These are phyloP conservation scores for Aspergillus hortae DNA, from an alignment of 2,329 filamentous ascomycete species.

Conservation along the genomic window DNA sequence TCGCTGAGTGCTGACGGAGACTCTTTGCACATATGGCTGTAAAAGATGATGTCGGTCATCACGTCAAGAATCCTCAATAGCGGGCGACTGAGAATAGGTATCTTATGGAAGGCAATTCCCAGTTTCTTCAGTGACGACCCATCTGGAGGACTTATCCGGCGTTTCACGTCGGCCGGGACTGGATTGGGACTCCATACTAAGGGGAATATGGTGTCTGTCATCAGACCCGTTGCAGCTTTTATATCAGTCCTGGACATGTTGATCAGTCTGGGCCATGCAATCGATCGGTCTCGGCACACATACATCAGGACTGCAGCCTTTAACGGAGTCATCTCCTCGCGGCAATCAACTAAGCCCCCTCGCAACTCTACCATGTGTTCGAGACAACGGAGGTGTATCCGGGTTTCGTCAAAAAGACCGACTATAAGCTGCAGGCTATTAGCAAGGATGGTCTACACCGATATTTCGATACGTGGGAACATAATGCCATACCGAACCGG, in stretches of 20 bases:
- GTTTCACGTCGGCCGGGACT: conserved; percentile 23
- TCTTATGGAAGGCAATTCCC: conserved; percentile 25
- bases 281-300: conserved; percentile 2
- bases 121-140: conserved; percentile 23
- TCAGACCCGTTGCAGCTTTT: conserved; percentile 32
- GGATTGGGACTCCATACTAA: conserved; percentile 30
- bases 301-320: conserved; percentile 29
- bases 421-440: conserved; percentile 29
- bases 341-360: conserved; percentile 23
- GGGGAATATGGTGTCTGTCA: conserved; percentile 32
- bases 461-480: neutral
- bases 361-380: conserved; percentile 37
- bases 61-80: conserved; percentile 24
- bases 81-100: conserved; percentile 24
- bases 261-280: neutral
- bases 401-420: conserved; percentile 36
- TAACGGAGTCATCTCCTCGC: conserved; percentile 22
- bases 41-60: conserved; percentile 31
- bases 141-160: conserved; percentile 26
- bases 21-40: conserved; percentile 25
- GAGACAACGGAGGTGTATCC: conserved; percentile 37
- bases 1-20: conserved; percentile 18
- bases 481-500: conserved; percentile 28
- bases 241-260: conserved; percentile 27
- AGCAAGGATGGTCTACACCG: conserved; percentile 3